Evolutionary conservation across 202 grass and related monocot species (phyloP).

Genomic region (Panicum hallii): DNA sequence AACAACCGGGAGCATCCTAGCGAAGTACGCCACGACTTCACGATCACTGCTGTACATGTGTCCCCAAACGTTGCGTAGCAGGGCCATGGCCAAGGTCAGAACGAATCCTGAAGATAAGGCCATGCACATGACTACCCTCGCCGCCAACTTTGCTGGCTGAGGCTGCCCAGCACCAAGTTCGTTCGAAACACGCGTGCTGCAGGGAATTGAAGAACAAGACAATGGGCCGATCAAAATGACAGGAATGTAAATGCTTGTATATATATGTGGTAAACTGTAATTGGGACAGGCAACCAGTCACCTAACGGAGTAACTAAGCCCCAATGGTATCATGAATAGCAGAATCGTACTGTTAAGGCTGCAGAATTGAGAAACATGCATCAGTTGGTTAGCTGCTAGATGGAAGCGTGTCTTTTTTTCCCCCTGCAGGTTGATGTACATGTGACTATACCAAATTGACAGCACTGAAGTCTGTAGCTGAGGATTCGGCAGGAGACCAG

Average conservation of each 20-base stretch:
- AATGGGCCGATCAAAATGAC: too few species aligned
- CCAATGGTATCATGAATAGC: conserved; percentile 15
- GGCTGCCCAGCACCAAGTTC: conserved; percentile 71
- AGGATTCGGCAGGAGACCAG: too few species aligned
- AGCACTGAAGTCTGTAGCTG: too few species aligned
- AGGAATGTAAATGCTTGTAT: neutral
- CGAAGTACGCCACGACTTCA: conserved; percentile 65
- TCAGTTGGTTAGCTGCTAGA: neutral
- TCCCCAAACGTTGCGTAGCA: conserved; percentile 63
- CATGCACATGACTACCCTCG: conserved; percentile 59
- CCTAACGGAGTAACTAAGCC: neutral
- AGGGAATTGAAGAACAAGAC: too few species aligned
- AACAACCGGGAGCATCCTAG: conserved; percentile 61
- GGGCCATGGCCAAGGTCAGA: conserved; percentile 46
- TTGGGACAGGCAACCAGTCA: neutral
- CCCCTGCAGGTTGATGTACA: too few species aligned
- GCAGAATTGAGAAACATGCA: neutral
- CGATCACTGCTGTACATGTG: conserved; percentile 66
- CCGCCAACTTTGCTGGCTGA: conserved; percentile 56
- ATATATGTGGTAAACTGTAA: neutral
- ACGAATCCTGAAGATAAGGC: conserved; percentile 50
- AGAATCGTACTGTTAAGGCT: neutral
- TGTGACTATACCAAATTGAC: too few species aligned
- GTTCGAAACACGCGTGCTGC: conserved; percentile 70
- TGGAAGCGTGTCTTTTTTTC: too few species aligned